Evolutionary conservation across 805 yeast genomes (phyloP).

Genomic region (Saturnispora gosingensis): DNA sequence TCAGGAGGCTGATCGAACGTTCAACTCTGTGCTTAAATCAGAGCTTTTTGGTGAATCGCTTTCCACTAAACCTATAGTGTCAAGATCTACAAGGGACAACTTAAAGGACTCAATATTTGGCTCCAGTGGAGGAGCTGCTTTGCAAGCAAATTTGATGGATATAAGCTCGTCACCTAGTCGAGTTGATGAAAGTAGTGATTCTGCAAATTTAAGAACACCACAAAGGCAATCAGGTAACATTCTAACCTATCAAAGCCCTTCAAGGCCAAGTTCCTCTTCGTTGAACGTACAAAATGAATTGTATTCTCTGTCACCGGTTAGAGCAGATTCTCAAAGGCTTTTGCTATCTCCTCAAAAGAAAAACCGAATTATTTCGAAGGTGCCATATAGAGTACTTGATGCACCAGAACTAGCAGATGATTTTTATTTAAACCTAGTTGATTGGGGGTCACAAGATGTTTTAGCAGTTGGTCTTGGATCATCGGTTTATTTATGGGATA

Average conservation of each 20-base stretch:
- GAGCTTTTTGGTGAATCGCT: slow-evolving; percentile 85
- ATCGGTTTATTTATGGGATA: slow-evolving; percentile 86
- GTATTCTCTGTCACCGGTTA: slow-evolving; percentile 76
- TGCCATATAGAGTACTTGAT: slow-evolving; percentile 87
- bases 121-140: slow-evolving; percentile 7
- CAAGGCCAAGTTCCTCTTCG: slow-evolving; percentile 49
- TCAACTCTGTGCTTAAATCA: slow-evolving; percentile 75
- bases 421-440: slow-evolving; percentile 82
- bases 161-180: slow-evolving; percentile 1
- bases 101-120: background rate
- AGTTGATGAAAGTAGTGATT: background rate
- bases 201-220: slow-evolving; percentile 21
- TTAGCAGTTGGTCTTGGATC: slow-evolving; percentile 87
- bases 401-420: slow-evolving; percentile 95
- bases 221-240: slow-evolving; percentile 40
- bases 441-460: slow-evolving; percentile 89
- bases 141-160: background rate
- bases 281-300: slow-evolving; percentile 62
- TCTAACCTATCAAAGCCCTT: slow-evolving; percentile 67
- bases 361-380: slow-evolving; percentile 68
- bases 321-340: slow-evolving; percentile 77
- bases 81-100: slow-evolving; percentile 12
- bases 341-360: slow-evolving; percentile 76
- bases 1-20: slow-evolving; percentile 80
- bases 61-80: slow-evolving; percentile 16